phyloP scores from a whole-genome alignment of 2,329 filamentous ascomycete species.

The Decorospora gaudefroyi region DNA sequence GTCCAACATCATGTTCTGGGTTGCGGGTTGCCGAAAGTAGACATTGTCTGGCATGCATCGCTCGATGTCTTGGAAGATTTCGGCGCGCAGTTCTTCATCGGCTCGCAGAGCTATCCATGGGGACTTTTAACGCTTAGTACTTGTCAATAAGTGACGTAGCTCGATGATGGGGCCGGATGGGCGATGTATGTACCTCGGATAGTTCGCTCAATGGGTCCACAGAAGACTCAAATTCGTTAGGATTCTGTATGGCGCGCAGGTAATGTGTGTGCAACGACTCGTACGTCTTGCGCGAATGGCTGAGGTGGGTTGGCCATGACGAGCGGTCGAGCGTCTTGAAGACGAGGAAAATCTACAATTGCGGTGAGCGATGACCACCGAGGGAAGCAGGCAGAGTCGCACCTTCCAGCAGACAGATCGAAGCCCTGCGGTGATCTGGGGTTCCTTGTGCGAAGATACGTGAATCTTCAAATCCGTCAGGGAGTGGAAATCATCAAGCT shows the following conservation, averaged over 20 bases:
- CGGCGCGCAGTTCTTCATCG: conserved; percentile 80
- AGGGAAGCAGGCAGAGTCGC: conserved; percentile 12
- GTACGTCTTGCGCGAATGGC: conserved; percentile 75
- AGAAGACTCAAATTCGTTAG: conserved; percentile 74
- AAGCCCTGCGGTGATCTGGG: conserved; percentile 63
- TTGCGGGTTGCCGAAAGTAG: conserved; percentile 80
- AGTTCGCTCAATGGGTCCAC: conserved; percentile 88
- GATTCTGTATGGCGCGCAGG: conserved; percentile 80
- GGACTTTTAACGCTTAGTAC: conserved; percentile 67
- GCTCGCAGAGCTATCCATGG: conserved; percentile 86
- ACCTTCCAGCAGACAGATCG: conserved; percentile 95
- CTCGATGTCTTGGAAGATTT: conserved; percentile 94
- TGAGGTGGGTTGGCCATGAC: conserved; percentile 70
- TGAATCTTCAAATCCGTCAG: conserved; percentile 46
- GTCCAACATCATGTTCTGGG: conserved; percentile 82
- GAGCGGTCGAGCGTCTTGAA: conserved; percentile 68
- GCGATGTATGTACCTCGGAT: conserved; percentile 58
- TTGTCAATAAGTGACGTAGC: conserved; percentile 47
- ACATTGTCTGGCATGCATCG: conserved; percentile 86
- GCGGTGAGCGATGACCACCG: conserved; percentile 2
- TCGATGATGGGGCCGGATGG: conserved; percentile 22
- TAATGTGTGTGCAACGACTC: conserved; percentile 72
- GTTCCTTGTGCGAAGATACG: conserved; percentile 44
- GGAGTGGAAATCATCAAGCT: conserved; percentile 46
- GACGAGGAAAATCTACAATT: conserved; percentile 72